Base-by-base conservation (phyloP, 352 stramenopile species). In the Pythium rhizo-oryzae region DNA sequence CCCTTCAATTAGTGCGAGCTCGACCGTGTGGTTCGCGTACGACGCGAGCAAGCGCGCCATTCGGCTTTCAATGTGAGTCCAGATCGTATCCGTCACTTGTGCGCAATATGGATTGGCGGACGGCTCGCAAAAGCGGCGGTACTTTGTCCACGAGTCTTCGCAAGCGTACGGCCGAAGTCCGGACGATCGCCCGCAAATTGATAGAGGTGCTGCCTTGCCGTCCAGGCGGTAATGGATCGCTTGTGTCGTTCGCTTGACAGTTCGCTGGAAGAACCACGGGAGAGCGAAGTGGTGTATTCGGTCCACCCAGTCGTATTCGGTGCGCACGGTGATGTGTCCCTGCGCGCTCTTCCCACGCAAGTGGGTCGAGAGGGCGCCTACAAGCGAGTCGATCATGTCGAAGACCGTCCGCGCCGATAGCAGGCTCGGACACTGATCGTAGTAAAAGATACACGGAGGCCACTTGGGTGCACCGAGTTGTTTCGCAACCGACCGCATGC, bases 221-320 rank as follows among this genome's bases (percentile, higher is more conserved):
- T 21, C 23, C 6, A 59, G 5, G 19, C 25, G 12, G n/a, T 59
- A 63, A 23, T 58, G 30, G 8, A 50, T 56, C 15, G 62, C 54
- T 33, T 69, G 62, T 5, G 35, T 76, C 0, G 72, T 82, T 16
- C 78, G 74, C 65, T 74, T 77, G 30, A 75, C 70, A 9, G 53
- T 52, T 21, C 59, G 77, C 8, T 52, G 43, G 33, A 84, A 86
- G 47, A 80, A 62, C 2, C 43, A 56, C 12, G 79, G 72, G 8
- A 81, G 35, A 35, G 81, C 46, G 25, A 74, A 82, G 24, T 87
- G 70, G 60, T 87, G 77, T 13, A 87, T 35, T 1, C 77, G 77
- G 23, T 87, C 77, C 25, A 80, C 53, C 35, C 69, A 87, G 21
- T 68, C 62, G 35, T 59, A 81, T 56, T 71, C 25, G 21, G 28